Evolutionary conservation across 768 basidiomycete species (phyloP), one percentile per base, ranked within the genome.

Genomic region (Russula sp.): DNA sequence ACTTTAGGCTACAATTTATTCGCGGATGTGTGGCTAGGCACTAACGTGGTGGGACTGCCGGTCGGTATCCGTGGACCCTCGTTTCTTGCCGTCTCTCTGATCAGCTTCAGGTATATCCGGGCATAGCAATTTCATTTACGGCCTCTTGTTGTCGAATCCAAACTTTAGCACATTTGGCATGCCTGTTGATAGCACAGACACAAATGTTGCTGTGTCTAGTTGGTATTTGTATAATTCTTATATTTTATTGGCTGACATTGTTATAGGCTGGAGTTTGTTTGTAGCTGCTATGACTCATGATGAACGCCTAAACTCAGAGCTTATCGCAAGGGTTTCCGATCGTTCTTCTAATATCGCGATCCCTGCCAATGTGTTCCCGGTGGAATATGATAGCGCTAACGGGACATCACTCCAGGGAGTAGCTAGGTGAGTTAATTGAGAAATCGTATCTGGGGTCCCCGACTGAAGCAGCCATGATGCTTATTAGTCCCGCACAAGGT

Each of bases 401-500:
- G 67, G 67, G 18, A 16, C 32, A 9, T 32, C 40, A 24, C n/a
- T 54, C 1, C 22, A 1, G 3, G 67, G 67, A 38, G 52, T 20
- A 32, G 57, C 61, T 9, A 68, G 65, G 67, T 68, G 28, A 44
- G 65, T 20, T 44, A 42, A 14, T 16, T 30, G 40, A 10, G 20
- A 26, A 22, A 20, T 30, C 2, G 11, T 9, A 26, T 38, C 2
- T 32, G 5, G 22, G 14, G 20, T 52, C 7, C n/a, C n/a, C 22
- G 22, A 50, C 38, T 44, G 53, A 16, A 28, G 14, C 14, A 34
- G n/a, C 34, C 0, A 2, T 6, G 18, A 26, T 22, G 6, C 5
- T 28, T 32, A 38, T 24, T 22, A 71, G 71, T 52, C 70, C 71
- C 10, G 70, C 66, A 3, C 65, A 66, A 18, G 69, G 71, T 22